Conservation (phyloP, 2,329 filamentous ascomycete genomes). For the Aschersonia sp. region DNA sequence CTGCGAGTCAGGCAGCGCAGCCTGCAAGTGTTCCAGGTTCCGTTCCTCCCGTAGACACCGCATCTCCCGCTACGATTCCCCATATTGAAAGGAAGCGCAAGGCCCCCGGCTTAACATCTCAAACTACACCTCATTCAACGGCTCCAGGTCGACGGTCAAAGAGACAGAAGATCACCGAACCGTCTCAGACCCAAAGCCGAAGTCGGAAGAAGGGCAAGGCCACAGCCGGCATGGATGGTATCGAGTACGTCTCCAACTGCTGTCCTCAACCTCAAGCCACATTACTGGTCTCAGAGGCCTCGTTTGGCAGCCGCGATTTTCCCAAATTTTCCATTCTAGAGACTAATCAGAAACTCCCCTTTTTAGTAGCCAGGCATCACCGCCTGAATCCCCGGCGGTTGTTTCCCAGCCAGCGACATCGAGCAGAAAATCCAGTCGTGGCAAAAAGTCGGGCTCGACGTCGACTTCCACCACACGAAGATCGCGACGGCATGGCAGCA, state of each 20-base stretch:
- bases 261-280: no score
- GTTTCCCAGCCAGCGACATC: conserved; percentile 46
- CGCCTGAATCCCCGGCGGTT: conserved; percentile 46
- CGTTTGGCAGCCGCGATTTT: no score
- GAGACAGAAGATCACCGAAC: conserved; percentile 50
- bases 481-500: conserved; percentile 37
- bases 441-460: conserved; percentile 46
- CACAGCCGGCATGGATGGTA: conserved; percentile 55
- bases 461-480: conserved; percentile 26
- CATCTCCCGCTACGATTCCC: conserved; percentile 2
- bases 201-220: conserved; percentile 47
- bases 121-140: conserved; percentile 23
- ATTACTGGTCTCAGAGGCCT: no score
- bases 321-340: neutral
- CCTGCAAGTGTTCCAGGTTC: conserved; percentile 24
- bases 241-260: conserved; percentile 36
- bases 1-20: conserved; percentile 47
- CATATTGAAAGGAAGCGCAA: conserved; percentile 61
- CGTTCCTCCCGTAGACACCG: conserved; percentile 13
- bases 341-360: conserved; percentile 5
- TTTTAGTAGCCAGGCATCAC: conserved; percentile 24
- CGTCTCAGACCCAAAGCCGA: conserved; percentile 24
- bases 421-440: conserved; percentile 58
- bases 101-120: conserved; percentile 28
- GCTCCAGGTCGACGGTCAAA: conserved; percentile 48